Conservation (phyloP, 2,329 filamentous ascomycete species). For the Aspergillus sp. region DNA sequence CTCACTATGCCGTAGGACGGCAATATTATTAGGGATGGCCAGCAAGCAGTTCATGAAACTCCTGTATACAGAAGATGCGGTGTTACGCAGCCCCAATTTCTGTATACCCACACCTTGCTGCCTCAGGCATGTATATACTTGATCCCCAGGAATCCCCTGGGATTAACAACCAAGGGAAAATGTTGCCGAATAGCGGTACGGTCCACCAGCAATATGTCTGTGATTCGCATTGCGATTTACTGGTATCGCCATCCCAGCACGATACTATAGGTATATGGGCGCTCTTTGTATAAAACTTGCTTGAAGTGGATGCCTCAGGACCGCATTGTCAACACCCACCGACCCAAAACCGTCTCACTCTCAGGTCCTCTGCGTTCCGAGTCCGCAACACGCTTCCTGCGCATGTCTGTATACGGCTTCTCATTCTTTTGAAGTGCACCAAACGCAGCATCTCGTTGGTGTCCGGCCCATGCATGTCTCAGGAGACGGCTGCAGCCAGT, state of each 20-base stretch:
- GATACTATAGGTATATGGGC: too few species aligned
- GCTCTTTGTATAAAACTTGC: too few species aligned
- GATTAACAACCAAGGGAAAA: too few species aligned
- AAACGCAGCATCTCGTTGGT: not conserved
- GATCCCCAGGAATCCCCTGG: too few species aligned
- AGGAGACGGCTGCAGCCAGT: not conserved
- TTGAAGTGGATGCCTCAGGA: too few species aligned
- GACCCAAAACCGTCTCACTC: not conserved
- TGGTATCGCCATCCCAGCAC: too few species aligned
- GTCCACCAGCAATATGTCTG: too few species aligned
- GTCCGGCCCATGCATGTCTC: not conserved
- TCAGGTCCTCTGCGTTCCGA: not conserved
- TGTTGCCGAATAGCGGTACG: too few species aligned
- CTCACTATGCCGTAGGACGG: not conserved
- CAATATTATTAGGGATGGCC: constrained; percentile 3
- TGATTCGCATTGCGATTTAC: too few species aligned
- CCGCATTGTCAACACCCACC: not conserved
- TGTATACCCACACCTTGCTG: constrained; percentile 1
- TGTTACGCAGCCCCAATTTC: constrained; percentile 5
- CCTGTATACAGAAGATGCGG: constrained; percentile 4
- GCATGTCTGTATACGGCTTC: not conserved
- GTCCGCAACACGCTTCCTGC: not conserved
- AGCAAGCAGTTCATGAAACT: constrained; percentile 4
- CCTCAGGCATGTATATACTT: not conserved
- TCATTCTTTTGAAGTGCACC: not conserved